Percentiles rank a stretch among this genome's conserved stretches.
These are phyloP conservation scores for Calamus simplicifolius DNA, from an alignment of 176 grass and related monocot species.

Conservation along the genomic window DNA sequence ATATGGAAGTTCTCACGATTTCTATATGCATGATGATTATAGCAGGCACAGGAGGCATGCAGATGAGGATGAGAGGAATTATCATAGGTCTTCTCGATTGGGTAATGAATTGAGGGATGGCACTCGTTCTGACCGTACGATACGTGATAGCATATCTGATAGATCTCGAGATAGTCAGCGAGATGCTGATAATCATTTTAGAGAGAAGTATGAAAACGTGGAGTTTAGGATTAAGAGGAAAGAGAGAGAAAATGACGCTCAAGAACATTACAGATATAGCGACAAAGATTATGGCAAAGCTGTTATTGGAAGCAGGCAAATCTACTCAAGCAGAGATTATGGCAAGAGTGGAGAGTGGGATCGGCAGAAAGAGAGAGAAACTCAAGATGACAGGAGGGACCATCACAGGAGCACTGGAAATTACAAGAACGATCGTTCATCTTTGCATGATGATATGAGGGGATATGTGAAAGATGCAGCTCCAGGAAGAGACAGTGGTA, in stretches of 20 bases:
- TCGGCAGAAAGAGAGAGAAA: constrained; percentile 17
- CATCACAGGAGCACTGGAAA: constrained; percentile 9
- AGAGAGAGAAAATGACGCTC: constrained; percentile 28
- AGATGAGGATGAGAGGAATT: constrained; percentile 48
- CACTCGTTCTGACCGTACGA: constrained; percentile 33
- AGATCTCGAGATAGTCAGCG: constrained; percentile 32
- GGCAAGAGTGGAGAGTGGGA: constrained; percentile 13
- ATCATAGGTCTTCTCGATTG: constrained; percentile 39
- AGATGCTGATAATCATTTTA: constrained; percentile 27
- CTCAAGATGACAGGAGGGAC: constrained; percentile 10
- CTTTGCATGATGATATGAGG: background rate
- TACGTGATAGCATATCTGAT: constrained; percentile 26
- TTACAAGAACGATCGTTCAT: background rate
- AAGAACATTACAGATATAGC: constrained; percentile 22
- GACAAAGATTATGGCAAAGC: constrained; percentile 34
- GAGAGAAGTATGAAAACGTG: constrained; percentile 26
- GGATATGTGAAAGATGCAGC: background rate
- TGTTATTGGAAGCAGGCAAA: constrained; percentile 31
- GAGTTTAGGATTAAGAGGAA: constrained; percentile 43
- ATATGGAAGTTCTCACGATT: constrained; percentile 37
- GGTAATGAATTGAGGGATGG: constrained; percentile 44
- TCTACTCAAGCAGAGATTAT: constrained; percentile 15
- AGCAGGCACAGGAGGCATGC: constrained; percentile 39
- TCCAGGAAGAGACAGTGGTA: too few species aligned
- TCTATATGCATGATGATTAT: constrained; percentile 60